phyloP scores from a whole-genome alignment of 2,329 filamentous ascomycete genomes.

The Microdochium trichocladiopsis region DNA sequence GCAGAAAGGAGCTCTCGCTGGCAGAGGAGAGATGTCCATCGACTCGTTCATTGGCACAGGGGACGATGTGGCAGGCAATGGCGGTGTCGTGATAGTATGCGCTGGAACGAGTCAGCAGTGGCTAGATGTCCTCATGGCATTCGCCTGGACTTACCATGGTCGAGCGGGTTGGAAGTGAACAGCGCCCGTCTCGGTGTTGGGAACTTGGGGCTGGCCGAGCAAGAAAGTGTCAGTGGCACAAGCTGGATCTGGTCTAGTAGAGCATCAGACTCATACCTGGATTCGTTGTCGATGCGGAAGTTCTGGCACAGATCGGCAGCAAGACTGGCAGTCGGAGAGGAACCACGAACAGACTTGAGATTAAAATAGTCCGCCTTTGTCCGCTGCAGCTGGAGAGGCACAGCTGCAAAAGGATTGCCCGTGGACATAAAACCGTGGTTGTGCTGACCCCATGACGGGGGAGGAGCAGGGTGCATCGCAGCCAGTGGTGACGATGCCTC shows the following conservation, averaged over 20 bases:
- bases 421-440: conserved; percentile 39
- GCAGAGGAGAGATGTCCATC: conserved; percentile 92
- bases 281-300: conserved; percentile 78
- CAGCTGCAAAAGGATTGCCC: conserved; percentile 47
- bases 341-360: conserved; percentile 69
- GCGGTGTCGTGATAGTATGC: conserved; percentile 75
- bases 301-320: conserved; percentile 95
- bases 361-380: conserved; percentile 72
- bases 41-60: conserved; percentile 64
- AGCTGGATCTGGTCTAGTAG: neutral
- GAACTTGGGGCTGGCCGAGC: conserved; percentile 60
- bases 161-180: conserved; percentile 58
- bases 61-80: conserved; percentile 71
- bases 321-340: conserved; percentile 84
- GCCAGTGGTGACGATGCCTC: conserved; percentile 91
- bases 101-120: conserved; percentile 15
- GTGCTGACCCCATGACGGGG: conserved; percentile 53
- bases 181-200: conserved; percentile 78
- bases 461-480: conserved; percentile 76
- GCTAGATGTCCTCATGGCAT: conserved; percentile 13
- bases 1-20: conserved; percentile 72
- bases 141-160: conserved; percentile 48
- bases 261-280: conserved; percentile 57
- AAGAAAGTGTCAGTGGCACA: conserved; percentile 4
- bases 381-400: conserved; percentile 61